Base-by-base conservation (phyloP, 139 green algal genomes). In the Dunaliella primolecta region DNA sequence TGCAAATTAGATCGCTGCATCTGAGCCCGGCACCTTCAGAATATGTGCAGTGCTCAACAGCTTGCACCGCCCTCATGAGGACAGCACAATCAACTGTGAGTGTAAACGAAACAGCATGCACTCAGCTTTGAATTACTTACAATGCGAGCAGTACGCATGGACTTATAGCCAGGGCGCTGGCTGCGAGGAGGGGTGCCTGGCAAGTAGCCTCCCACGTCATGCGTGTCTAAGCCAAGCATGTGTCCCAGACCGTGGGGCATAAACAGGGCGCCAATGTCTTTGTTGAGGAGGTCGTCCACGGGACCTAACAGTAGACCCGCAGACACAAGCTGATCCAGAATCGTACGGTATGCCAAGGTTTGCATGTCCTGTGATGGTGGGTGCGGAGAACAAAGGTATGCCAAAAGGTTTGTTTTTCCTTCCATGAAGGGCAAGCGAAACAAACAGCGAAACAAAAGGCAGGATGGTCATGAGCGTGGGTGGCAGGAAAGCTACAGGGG, bases 171-270 rank as follows among this genome's bases (percentile, higher is more conserved):
- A 29, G 92, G 92, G 25, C 86, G 75, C 32, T 81, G 27, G 56
- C 38, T 38, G 57, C 90, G 84, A 2, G 78, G 35, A 0, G 89
- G 87, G 0, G 1, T 24, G 37, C 81, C 86, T 2, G 72, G 71
- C 30, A 71, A 46, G 84, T 98, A 98, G 2, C 96, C 96, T 24
- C 96, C 96, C 75, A 98, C 96, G 75, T 98, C 96, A 77, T 98
- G 96, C 0, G 94, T 98, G 85, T 98, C 93, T 0, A 98, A 84
- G 36, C 96, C 96, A 55, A 98, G 86, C 33, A 98, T 88, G 86
- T 98, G 96, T 2, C 96, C 96, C 64, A 98, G 87, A 25, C 94
- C 94, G n/a, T 64, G 34, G 64, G 15, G 71, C 71, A 77, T 98
- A 93, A 98, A 98, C 0, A 98, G 80, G 0, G 92, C 94, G 0